These are phyloP conservation scores for Carallia brachiata DNA, from an alignment of 345 rosid species.

Conservation along the genomic window DNA sequence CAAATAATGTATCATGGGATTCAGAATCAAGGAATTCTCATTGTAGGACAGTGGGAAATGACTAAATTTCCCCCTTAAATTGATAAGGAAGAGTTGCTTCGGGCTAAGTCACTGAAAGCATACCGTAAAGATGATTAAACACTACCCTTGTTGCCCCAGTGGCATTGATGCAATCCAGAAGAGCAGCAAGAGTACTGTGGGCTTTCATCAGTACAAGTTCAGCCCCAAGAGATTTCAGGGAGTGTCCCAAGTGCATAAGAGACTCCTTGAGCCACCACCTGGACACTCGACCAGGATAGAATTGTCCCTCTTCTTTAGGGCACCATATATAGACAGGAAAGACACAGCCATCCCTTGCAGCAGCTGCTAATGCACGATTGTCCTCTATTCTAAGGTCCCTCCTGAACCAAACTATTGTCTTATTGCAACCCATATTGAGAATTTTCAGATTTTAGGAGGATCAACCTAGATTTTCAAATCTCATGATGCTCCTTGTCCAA, in stretches of 20 bases:
- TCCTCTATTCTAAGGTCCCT: slow-evolving; percentile 95
- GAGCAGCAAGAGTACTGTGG: slow-evolving; percentile 59
- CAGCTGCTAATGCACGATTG: slow-evolving; percentile 94
- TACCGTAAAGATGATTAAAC: slow-evolving; percentile 91
- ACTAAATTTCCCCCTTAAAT: neutral
- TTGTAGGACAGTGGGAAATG: neutral
- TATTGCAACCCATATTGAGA: slow-evolving; percentile 40
- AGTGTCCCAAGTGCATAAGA: slow-evolving; percentile 55
- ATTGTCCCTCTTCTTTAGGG: slow-evolving; percentile 86
- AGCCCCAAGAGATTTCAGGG: slow-evolving; percentile 75
- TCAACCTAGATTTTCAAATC: neutral
- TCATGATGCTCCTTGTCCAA: slow-evolving; percentile 7
- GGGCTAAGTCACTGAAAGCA: slow-evolving; percentile 11
- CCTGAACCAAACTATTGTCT: slow-evolving; percentile 91
- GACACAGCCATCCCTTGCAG: slow-evolving; percentile 73
- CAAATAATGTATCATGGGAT: neutral
- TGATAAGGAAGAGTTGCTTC: neutral
- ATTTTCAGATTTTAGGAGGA: slow-evolving; percentile 13
- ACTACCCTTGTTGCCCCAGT: slow-evolving; percentile 71
- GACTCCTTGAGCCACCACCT: slow-evolving; percentile 99
- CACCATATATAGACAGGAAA: slow-evolving; percentile 90
- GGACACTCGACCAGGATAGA: slow-evolving; percentile 87
- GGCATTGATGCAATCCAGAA: slow-evolving; percentile 59
- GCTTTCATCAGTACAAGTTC: slow-evolving; percentile 66
- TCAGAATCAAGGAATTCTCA: slow-evolving; percentile 3